These are phyloP conservation scores for Saitozyma podzolica DNA, from an alignment of 768 basidiomycete species.

Conservation along the genomic window DNA sequence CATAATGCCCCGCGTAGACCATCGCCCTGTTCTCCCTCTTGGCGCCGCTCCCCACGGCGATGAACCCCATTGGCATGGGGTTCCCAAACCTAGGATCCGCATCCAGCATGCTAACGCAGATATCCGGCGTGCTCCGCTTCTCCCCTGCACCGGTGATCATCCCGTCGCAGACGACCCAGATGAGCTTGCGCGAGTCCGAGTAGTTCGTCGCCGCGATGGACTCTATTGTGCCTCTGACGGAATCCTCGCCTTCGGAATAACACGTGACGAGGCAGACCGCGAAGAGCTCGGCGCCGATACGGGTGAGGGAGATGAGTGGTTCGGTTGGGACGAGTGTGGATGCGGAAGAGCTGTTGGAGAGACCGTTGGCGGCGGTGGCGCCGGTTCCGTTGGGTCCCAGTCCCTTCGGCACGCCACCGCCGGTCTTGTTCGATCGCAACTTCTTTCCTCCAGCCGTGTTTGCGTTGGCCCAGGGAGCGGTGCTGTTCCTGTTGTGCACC, in stretches of 20 bases:
- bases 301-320: slow-evolving; percentile 77
- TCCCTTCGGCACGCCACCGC: slow-evolving; percentile 23
- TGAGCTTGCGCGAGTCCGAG: slow-evolving; percentile 84
- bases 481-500: slow-evolving; percentile 85
- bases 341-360: background rate
- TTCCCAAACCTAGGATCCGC: slow-evolving; percentile 95
- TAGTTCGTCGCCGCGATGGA: slow-evolving; percentile 88
- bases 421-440: background rate
- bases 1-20: slow-evolving; percentile 99
- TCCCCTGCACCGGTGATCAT: slow-evolving; percentile 99
- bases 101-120: slow-evolving; percentile 86
- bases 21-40: slow-evolving; percentile 92
- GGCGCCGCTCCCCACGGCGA: slow-evolving; percentile 82
- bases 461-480: slow-evolving; percentile 81
- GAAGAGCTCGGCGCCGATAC: slow-evolving; percentile 93
- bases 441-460: slow-evolving; percentile 28
- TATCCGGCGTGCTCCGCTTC: slow-evolving; percentile 92
- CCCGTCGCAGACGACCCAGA: slow-evolving; percentile 94
- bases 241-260: slow-evolving; percentile 95
- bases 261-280: slow-evolving; percentile 95
- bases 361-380: slow-evolving; percentile 30
- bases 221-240: slow-evolving; percentile 85
- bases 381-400: slow-evolving; percentile 22
- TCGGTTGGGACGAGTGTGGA: slow-evolving; percentile 7
- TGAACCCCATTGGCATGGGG: slow-evolving; percentile 89